Conservation (phyloP, 768 basidiomycete genomes). For the Trametes cingulata region DNA sequence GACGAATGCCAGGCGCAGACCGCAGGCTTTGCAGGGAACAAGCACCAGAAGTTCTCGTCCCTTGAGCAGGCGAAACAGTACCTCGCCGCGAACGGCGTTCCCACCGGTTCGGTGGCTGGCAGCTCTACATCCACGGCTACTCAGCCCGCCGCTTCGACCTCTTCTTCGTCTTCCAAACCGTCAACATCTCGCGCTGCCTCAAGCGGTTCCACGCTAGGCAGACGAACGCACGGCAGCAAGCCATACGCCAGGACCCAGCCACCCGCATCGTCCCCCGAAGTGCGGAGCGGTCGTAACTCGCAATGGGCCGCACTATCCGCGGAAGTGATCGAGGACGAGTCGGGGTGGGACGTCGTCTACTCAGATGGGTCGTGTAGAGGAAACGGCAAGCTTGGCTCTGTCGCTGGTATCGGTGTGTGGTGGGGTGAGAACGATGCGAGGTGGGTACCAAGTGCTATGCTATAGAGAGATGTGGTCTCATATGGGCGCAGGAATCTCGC, state of each 20-base stretch:
- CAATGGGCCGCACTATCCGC: conserved; percentile 13
- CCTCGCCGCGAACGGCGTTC: conserved; percentile 29
- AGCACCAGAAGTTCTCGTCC: conserved; percentile 67
- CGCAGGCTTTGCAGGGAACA: conserved; percentile 60
- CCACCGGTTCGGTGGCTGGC: neutral
- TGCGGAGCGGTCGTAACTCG: neutral
- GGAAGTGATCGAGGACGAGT: conserved; percentile 27
- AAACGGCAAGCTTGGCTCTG: conserved; percentile 67
- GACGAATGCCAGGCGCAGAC: conserved; percentile 69
- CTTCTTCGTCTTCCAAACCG: neutral
- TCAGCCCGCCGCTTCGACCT: neutral
- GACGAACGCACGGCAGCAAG: neutral
- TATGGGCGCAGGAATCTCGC: conserved; percentile 62
- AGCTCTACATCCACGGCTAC: neutral
- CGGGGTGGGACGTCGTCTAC: conserved; percentile 59
- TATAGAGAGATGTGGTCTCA: neutral
- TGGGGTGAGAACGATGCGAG: conserved; percentile 73
- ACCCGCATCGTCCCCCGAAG: neutral
- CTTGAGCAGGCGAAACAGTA: conserved; percentile 61
- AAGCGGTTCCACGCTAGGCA: neutral
- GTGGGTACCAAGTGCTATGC: conserved; percentile 42
- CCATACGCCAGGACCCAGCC: conserved; percentile 1
- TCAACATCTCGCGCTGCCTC: neutral
- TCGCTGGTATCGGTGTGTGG: conserved; percentile 89
- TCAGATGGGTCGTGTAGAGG: conserved; percentile 86